These are phyloP conservation scores for Pseudofabraea citricarpa DNA, from an alignment of 2,329 filamentous ascomycete species.

Conservation along the genomic window DNA sequence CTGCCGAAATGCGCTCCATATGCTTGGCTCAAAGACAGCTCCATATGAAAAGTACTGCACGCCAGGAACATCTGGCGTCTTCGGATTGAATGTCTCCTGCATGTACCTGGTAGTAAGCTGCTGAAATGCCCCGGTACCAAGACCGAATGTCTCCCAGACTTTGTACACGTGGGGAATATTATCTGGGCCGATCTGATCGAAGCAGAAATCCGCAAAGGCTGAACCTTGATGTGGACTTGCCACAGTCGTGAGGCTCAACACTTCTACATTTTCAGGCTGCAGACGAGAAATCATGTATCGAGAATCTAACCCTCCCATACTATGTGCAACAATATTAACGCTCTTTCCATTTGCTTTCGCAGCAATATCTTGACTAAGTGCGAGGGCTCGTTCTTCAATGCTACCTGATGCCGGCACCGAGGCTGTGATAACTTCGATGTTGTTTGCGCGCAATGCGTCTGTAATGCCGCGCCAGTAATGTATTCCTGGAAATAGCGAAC, in stretches of 20 bases:
- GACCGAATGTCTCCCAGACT: constrained; percentile 43
- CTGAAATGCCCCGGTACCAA: constrained; percentile 55
- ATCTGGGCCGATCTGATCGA: constrained; percentile 40
- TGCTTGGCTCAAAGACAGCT: constrained; percentile 49
- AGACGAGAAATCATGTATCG: constrained; percentile 60
- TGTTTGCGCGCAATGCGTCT: constrained; percentile 49
- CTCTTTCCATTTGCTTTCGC: constrained; percentile 41
- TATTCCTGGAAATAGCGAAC: constrained; percentile 46
- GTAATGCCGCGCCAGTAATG: constrained; percentile 63
- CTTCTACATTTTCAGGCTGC: constrained; percentile 39
- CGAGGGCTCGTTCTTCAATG: constrained; percentile 55
- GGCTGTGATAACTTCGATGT: constrained; percentile 53
- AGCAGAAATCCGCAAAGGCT: constrained; percentile 49
- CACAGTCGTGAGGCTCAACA: constrained; percentile 33
- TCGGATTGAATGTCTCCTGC: constrained; percentile 52
- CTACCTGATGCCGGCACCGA: constrained; percentile 56
- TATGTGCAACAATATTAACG: constrained; percentile 74
- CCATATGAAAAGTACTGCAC: constrained; percentile 62
- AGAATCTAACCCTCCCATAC: constrained; percentile 62
- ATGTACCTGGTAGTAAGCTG: constrained; percentile 58
- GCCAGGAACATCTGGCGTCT: constrained; percentile 44
- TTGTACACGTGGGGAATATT: constrained; percentile 51
- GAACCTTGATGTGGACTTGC: constrained; percentile 32
- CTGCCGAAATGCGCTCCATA: constrained; percentile 58
- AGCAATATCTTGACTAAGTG: constrained; percentile 50